Base-by-base conservation (phyloP, 1,284 basidiomycete species). In the Microbotryum intermedium region DNA sequence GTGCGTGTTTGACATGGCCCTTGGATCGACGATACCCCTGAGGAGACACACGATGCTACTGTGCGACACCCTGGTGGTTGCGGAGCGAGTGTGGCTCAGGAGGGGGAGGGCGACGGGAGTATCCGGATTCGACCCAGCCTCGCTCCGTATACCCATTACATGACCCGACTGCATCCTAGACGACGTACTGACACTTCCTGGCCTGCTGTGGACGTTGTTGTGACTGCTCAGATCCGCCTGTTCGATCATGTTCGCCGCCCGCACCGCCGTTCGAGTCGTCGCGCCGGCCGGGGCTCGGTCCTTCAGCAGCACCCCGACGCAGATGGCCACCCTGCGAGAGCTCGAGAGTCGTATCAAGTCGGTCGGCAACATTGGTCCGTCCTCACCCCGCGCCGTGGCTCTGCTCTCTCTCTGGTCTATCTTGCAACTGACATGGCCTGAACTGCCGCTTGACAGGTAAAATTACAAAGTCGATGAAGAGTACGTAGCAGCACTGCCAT, bases 301-400 rank as follows among this genome's bases (percentile, higher is more conserved):
- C 70, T 83, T 80, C 54, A 83, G 85, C 50, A 73, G 79, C 67
- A 79, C 80, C 74, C 83, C 87, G 70, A 83, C 86, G 69, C 90
- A 91, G 76, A 92, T 93, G 89, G 93, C 92, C 53, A 97, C 94
- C 62, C 86, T 98, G 70, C 87, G 92, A 74, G 94, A 98, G 80
- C 88, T 97, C 73, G 95, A 98, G 81, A 78, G 89, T 76, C 87
- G 94, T 70, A 83, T 93, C 78, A 97, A 97, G 84, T 95, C 91
- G 60, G 94, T 97, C 75, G 83, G 83, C 76, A 97, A 77, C 73
- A 95, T 70, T 43, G 66, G 63, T 68, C 46, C 59, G 67, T 58
- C 30, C 34, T 34, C 44, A 6, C n/a, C 18, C 26, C 28, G 9
- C 20, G 26, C 18, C 16, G 26, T 18, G 42, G 44, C 50, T 26